A percentile compares a stretch with the other conserved stretches of the same genome.
These are phyloP conservation scores for Crithidia acanthocephali DNA, from an alignment of 208 protist species.

Conservation along the genomic window DNA sequence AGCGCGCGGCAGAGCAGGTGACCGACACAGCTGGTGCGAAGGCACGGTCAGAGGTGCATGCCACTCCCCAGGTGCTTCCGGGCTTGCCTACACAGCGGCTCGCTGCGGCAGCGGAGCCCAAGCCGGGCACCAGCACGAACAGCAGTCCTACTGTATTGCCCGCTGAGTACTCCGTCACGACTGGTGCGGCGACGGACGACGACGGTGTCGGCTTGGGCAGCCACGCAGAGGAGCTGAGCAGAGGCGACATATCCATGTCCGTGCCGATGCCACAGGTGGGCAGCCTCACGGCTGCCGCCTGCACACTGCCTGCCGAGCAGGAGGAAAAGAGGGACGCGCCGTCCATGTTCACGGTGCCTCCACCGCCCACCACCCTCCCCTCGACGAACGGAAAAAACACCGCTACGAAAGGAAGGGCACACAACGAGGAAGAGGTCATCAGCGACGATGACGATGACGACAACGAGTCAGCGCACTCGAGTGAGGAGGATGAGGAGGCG, in stretches of 20 bases:
- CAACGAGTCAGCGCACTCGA: background rate
- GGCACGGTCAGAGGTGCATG: background rate
- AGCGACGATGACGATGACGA: background rate
- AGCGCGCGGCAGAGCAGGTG: background rate
- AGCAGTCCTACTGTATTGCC: background rate
- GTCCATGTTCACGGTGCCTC: too few relatives aligned
- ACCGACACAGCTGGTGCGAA: background rate
- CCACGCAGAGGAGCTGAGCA: background rate
- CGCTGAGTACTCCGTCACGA: background rate
- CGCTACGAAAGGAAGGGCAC: too few relatives aligned
- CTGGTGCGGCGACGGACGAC: conserved; percentile 1
- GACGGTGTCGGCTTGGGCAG: background rate
- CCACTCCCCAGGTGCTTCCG: background rate
- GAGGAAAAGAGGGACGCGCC: background rate
- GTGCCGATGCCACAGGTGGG: conserved; percentile 2
- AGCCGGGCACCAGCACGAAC: too few relatives aligned
- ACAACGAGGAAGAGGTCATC: too few relatives aligned
- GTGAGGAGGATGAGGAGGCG: background rate
- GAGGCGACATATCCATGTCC: conserved; percentile 16
- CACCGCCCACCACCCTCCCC: too few relatives aligned
- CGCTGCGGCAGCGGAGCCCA: background rate
- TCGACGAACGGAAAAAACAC: too few relatives aligned
- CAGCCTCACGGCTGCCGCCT: background rate
- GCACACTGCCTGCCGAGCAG: too few relatives aligned
- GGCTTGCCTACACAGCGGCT: background rate